phyloP scores from a whole-genome alignment of 441 rosid genomes.

The Cnidoscolus chayamansa region DNA sequence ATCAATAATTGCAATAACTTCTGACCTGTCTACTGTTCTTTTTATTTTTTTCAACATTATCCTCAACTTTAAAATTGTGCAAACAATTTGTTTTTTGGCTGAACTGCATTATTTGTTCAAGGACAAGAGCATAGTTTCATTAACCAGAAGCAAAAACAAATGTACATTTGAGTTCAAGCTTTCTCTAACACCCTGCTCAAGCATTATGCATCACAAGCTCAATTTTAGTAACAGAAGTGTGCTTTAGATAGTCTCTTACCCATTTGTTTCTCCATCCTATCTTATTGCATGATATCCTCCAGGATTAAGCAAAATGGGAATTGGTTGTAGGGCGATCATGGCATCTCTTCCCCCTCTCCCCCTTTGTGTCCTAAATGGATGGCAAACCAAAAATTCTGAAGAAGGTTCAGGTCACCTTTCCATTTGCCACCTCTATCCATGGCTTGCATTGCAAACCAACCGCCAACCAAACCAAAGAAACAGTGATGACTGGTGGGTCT shows the following conservation, averaged over 20 bases:
- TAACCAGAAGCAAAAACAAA: conserved; percentile 20
- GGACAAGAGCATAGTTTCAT: conserved; percentile 2
- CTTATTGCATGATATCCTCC: conserved; percentile 17
- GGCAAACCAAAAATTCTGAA: conserved; percentile 6
- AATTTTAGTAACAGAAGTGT: background rate
- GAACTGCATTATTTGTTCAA: no score
- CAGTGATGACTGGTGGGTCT: background rate
- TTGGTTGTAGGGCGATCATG: background rate
- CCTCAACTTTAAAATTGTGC: no score
- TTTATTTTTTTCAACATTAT: no score
- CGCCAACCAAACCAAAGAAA: conserved; percentile 11
- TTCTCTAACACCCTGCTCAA: background rate
- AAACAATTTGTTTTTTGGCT: no score
- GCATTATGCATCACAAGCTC: background rate
- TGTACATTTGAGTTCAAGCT: conserved; percentile 14
- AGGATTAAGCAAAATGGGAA: conserved; percentile 20
- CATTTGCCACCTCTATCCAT: conserved; percentile 12
- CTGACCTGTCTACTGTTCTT: no score
- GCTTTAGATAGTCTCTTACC: background rate
- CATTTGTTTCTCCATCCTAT: conserved; percentile 18
- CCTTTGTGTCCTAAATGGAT: conserved; percentile 4
- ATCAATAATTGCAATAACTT: no score
- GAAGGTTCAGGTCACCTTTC: background rate
- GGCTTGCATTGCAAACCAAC: conserved; percentile 25
- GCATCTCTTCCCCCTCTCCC: conserved; percentile 4